phyloP scores from a whole-genome alignment of 2,329 filamentous ascomycete species.

The Penicillium sp. region DNA sequence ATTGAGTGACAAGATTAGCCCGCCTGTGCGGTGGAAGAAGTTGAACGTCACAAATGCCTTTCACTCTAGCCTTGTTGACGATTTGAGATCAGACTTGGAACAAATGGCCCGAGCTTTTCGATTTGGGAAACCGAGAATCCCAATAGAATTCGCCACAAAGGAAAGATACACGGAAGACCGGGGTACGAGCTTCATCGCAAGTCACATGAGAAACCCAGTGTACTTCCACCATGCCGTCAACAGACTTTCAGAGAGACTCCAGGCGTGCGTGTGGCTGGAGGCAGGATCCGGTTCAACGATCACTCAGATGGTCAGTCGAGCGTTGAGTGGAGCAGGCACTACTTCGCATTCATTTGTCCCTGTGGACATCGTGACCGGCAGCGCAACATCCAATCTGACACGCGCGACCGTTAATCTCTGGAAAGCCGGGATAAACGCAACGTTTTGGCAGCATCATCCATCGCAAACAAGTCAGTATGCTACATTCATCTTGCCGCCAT shows the following conservation, averaged over 20 bases:
- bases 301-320: constrained; percentile 30
- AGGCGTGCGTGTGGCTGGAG: constrained; percentile 41
- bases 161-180: background rate
- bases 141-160: constrained; percentile 18
- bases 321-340: constrained; percentile 16
- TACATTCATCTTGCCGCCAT: constrained; percentile 40
- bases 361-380: constrained; percentile 14
- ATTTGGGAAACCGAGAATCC: constrained; percentile 38
- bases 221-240: constrained; percentile 49
- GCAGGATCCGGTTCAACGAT: constrained; percentile 43
- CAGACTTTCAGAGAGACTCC: constrained; percentile 35
- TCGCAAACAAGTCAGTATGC: constrained; percentile 29
- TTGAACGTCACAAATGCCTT: constrained; percentile 52
- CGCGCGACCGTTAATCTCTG: constrained; percentile 40
- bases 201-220: constrained; percentile 49
- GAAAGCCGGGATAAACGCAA: constrained; percentile 38
- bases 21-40: constrained; percentile 34
- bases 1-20: background rate
- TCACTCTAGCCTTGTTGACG: constrained; percentile 48
- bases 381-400: constrained; percentile 17
- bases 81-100: constrained; percentile 28
- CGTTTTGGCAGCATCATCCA: constrained; percentile 44
- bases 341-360: constrained; percentile 11
- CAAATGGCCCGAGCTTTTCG: constrained; percentile 28
- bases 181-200: constrained; percentile 32